Conservation (phyloP, 768 basidiomycete genomes). For the Boletus rubescentipes region DNA sequence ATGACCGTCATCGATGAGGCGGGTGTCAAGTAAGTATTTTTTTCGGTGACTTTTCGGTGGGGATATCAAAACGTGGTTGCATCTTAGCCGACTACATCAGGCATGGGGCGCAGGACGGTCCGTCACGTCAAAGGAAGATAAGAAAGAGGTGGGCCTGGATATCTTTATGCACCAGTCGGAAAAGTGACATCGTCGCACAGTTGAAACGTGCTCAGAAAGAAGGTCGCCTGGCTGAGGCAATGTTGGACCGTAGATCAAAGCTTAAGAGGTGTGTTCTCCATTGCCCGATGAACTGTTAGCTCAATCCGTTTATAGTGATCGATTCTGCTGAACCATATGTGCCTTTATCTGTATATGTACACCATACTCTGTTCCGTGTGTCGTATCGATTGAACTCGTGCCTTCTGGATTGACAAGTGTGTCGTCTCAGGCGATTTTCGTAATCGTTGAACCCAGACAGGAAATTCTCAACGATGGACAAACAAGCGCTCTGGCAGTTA, state of each 20-base stretch:
- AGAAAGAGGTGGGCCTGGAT: slow-evolving; percentile 56
- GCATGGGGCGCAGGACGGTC: slow-evolving; percentile 82
- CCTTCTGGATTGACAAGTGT: background rate
- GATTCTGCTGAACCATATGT: slow-evolving; percentile 40
- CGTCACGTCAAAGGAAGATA: slow-evolving; percentile 68
- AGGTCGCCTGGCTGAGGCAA: slow-evolving; percentile 74
- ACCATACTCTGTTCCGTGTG: slow-evolving; percentile 2
- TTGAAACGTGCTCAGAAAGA: slow-evolving; percentile 78
- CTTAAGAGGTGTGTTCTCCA: slow-evolving; percentile 65
- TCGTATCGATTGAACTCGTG: slow-evolving; percentile 19
- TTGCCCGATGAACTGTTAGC: background rate
- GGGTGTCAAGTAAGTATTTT: slow-evolving; percentile 61
- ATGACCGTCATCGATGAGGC: slow-evolving; percentile 66
- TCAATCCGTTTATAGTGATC: slow-evolving; percentile 35
- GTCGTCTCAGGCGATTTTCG: background rate
- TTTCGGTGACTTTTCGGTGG: slow-evolving; percentile 1
- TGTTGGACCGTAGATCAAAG: slow-evolving; percentile 79
- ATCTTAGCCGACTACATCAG: slow-evolving; percentile 64
- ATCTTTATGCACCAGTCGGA: slow-evolving; percentile 1
- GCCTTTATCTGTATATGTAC: slow-evolving; percentile 14
- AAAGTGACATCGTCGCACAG: slow-evolving; percentile 35
- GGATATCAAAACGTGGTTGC: slow-evolving; percentile 3
- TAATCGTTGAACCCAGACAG: background rate
- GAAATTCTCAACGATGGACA: slow-evolving; percentile 2
- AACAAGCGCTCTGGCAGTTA: slow-evolving; percentile 2